phyloP scores from a whole-genome alignment of 257 asterid species.

The Solanum dulcamara region DNA sequence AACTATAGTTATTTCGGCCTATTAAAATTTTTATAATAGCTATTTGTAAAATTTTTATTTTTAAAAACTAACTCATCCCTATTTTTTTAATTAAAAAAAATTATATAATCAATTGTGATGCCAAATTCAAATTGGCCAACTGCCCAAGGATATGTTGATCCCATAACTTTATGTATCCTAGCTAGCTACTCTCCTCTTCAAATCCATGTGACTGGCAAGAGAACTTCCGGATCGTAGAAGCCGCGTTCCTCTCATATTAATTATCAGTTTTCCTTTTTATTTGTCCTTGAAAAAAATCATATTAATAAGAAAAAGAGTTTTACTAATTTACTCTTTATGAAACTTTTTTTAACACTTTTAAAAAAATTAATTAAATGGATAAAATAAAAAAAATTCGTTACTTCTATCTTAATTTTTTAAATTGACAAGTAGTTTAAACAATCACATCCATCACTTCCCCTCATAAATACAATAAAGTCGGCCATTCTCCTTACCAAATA shows the following conservation, averaged over 20 bases:
- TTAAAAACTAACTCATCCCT: neutral
- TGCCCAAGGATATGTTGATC: neutral
- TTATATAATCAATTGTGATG: neutral
- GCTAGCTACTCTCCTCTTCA: neutral
- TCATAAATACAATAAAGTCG: neutral
- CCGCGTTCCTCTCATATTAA: neutral
- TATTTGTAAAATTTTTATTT: too few species aligned
- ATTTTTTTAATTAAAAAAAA: neutral
- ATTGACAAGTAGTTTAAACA: accelerated
- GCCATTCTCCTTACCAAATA: neutral
- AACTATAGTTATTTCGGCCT: too few species aligned
- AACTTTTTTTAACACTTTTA: neutral
- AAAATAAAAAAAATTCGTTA: too few species aligned
- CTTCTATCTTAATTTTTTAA: neutral
- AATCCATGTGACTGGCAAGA: neutral
- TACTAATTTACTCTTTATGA: too few species aligned
- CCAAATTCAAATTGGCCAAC: neutral
- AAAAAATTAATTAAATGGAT: neutral
- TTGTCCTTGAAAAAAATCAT: too few species aligned
- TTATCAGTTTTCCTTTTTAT: accelerated
- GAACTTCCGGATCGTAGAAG: too few species aligned
- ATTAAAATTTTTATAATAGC: too few species aligned
- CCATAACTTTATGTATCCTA: neutral
- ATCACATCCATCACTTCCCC: neutral
- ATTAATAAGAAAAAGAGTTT: too few species aligned